Conservation (phyloP, 2,329 filamentous ascomycete species). For the Leptographium radiaticola region DNA sequence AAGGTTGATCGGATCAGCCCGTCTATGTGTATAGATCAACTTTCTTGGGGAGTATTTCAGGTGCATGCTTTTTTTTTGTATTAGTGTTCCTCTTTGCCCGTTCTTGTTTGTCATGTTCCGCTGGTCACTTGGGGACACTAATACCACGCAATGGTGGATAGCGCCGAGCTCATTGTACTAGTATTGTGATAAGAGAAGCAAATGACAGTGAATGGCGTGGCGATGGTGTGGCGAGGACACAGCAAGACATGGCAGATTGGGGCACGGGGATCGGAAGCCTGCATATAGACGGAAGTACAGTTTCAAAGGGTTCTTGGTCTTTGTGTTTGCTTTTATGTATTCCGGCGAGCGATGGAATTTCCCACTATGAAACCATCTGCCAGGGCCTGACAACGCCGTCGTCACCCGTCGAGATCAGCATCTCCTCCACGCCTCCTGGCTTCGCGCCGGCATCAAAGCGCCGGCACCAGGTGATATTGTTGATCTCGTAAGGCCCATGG, state of each 20-base stretch:
- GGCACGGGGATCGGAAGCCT: background rate
- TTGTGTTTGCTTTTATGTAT: background rate
- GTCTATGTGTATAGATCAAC: background rate
- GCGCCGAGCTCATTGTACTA: background rate
- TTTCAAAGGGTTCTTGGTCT: background rate
- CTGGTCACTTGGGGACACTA: background rate
- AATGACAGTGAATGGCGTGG: background rate
- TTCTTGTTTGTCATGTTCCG: background rate
- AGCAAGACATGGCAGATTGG: background rate
- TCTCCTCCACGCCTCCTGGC: conserved; percentile 54
- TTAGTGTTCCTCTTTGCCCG: background rate
- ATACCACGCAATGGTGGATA: background rate
- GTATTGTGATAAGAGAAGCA: background rate
- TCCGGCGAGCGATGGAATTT: background rate
- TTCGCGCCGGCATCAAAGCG: conserved; percentile 54
- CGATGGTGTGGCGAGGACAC: background rate
- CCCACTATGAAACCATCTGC: conserved; percentile 26
- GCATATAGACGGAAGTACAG: background rate
- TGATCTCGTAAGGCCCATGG: conserved; percentile 89
- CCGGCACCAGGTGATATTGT: conserved; percentile 79
- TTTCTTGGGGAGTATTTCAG: background rate
- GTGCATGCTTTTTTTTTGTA: background rate
- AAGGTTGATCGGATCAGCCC: background rate
- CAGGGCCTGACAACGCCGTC: conserved; percentile 81
- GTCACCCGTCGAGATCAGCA: conserved; percentile 83